A percentile compares a stretch with the other conserved stretches of the same genome.
phyloP scores from a whole-genome alignment of 208 protist genomes.

The Leishmania martiniquensis region DNA sequence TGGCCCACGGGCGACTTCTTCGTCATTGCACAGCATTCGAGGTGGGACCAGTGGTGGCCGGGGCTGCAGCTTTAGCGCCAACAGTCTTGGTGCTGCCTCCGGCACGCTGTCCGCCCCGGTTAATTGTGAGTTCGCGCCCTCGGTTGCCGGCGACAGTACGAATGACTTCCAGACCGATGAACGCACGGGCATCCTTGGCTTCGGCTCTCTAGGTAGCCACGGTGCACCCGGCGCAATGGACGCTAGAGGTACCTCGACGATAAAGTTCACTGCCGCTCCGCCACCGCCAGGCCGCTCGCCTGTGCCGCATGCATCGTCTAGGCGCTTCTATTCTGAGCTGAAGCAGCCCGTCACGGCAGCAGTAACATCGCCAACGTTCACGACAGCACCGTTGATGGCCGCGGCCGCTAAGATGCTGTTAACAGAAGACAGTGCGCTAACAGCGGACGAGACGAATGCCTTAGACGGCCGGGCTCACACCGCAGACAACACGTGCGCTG shows the following conservation, averaged over 20 bases:
- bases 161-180: neutral
- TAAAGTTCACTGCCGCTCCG: neutral
- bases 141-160: neutral
- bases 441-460: neutral
- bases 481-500: neutral
- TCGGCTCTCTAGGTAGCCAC: neutral
- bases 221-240: neutral
- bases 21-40: neutral
- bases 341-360: slow-evolving; percentile 1
- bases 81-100: neutral
- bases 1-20: slow-evolving; percentile 8
- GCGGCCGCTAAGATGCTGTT: slow-evolving; percentile 1
- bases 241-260: neutral
- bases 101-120: neutral
- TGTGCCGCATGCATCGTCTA: neutral
- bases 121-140: neutral
- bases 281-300: slow-evolving; percentile 7
- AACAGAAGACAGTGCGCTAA: neutral
- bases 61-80: neutral
- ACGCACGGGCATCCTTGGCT: neutral
- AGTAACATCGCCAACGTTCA: slow-evolving; percentile 1
- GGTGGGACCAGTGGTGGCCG: neutral
- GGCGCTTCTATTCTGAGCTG: slow-evolving; percentile 3
- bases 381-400: slow-evolving; percentile 7
- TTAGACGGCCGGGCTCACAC: slow-evolving; percentile 12